Conservation (phyloP, 2,329 filamentous ascomycete genomes). For the Aspergillus sp. region DNA sequence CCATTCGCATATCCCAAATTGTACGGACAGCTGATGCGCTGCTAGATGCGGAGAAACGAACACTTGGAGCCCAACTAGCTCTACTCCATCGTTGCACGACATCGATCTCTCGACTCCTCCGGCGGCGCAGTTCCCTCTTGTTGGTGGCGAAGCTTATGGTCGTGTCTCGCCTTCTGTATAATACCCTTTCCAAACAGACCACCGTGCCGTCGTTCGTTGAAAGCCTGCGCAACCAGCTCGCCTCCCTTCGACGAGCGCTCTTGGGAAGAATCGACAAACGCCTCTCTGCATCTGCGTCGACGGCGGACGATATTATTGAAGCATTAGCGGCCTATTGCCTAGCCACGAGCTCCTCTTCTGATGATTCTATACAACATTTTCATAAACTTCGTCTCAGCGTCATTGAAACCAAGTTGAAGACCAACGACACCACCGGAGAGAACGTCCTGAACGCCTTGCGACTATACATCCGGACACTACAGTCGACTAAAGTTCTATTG, state of each 20-base stretch:
- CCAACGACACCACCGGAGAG: conserved; percentile 47
- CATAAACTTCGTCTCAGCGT: conserved; percentile 69
- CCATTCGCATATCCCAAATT: neutral
- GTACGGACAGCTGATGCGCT: conserved; percentile 19
- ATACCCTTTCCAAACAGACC: conserved; percentile 61
- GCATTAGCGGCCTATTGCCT: conserved; percentile 80
- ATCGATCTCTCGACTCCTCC: conserved; percentile 54
- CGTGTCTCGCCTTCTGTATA: conserved; percentile 71
- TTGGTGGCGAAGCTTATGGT: conserved; percentile 70
- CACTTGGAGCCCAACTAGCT: conserved; percentile 56
- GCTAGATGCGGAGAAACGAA: conserved; percentile 41
- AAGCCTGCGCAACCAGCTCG: conserved; percentile 63
- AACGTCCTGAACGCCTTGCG: conserved; percentile 64
- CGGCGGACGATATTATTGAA: conserved; percentile 58
- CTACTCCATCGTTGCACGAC: conserved; percentile 58
- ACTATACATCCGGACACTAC: conserved; percentile 73
- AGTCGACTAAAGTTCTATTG: conserved; percentile 73
- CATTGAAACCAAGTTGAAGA: conserved; percentile 62
- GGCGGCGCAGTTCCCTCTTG: conserved; percentile 51
- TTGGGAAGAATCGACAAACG: conserved; percentile 63
- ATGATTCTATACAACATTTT: conserved; percentile 77
- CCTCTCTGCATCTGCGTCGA: conserved; percentile 46
- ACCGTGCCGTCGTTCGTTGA: conserved; percentile 57
- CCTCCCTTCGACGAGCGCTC: conserved; percentile 61
- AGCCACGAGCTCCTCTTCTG: conserved; percentile 73